Conservation (phyloP, 768 basidiomycete genomes). For the Tylopilus rubrobrunneus region DNA sequence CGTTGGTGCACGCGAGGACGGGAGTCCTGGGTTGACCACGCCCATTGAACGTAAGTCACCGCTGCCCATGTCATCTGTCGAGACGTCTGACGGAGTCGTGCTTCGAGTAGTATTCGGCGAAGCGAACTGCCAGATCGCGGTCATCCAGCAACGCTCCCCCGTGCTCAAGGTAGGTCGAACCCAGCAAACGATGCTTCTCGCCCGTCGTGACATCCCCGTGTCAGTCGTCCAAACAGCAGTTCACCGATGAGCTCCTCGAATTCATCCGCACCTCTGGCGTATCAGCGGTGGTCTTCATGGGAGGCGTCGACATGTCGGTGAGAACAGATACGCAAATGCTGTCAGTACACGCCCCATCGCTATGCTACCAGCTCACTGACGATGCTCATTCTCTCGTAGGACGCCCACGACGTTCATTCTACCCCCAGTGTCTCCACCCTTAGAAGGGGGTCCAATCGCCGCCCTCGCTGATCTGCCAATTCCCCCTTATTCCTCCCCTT, state of each 20-base stretch:
- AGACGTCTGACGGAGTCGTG: background rate
- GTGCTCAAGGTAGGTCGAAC: conserved; percentile 56
- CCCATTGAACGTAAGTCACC: conserved; percentile 65
- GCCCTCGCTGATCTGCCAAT: conserved; percentile 46
- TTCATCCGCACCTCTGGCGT: conserved; percentile 54
- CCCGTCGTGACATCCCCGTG: background rate
- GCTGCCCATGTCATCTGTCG: background rate
- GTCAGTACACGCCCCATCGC: conserved; percentile 39
- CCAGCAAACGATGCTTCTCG: background rate
- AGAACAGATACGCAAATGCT: conserved; percentile 75
- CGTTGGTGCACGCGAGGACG: conserved; percentile 68
- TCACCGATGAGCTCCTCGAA: conserved; percentile 50
- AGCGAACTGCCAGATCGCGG: conserved; percentile 43
- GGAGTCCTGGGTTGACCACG: conserved; percentile 57
- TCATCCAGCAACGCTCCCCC: conserved; percentile 79
- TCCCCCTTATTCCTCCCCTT: conserved; percentile 50
- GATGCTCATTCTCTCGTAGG: conserved; percentile 31
- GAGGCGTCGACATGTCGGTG: conserved; percentile 72
- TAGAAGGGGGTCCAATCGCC: conserved; percentile 42
- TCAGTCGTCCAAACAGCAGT: conserved; percentile 67
- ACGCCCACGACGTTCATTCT: conserved; percentile 62
- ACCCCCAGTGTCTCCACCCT: conserved; percentile 40
- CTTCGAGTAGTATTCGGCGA: conserved; percentile 58
- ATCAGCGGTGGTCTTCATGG: conserved; percentile 56
- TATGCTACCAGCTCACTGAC: conserved; percentile 3